Conservation (phyloP, 805 yeast species). For the Maudiozyma bulderi region DNA sequence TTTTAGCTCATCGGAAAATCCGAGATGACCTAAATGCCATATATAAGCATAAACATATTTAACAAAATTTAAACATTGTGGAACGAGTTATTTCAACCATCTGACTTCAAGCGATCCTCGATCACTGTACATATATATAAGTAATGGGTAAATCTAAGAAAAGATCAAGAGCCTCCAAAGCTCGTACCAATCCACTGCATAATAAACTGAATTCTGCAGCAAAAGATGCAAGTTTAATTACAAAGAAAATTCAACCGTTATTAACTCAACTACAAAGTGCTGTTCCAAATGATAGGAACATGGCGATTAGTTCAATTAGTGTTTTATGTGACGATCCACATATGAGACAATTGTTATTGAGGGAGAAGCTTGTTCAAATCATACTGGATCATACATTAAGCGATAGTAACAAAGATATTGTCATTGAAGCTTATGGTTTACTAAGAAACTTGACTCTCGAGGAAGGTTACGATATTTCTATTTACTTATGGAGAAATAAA, state of each 20-base stretch:
- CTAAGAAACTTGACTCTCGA: constrained; percentile 72
- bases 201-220: constrained; percentile 23
- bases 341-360: constrained; percentile 53
- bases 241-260: constrained; percentile 57
- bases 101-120: too few relatives aligned
- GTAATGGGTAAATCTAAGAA: constrained; percentile 70
- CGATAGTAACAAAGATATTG: constrained; percentile 64
- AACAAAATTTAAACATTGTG: too few relatives aligned
- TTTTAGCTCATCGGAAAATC: constrained; percentile 13
- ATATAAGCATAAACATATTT: too few relatives aligned
- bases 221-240: constrained; percentile 40
- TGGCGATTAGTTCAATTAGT: constrained; percentile 67
- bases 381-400: constrained; percentile 55
- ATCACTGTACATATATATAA: too few relatives aligned
- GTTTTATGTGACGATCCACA: constrained; percentile 60
- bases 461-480: constrained; percentile 78
- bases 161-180: constrained; percentile 43
- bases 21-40: too few relatives aligned
- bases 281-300: constrained; percentile 60
- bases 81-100: too few relatives aligned
- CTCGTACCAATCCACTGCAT: constrained; percentile 30
- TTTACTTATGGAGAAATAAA: constrained; percentile 66
- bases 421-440: constrained; percentile 72
- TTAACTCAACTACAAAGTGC: constrained; percentile 53
- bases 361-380: constrained; percentile 59